These are phyloP conservation scores for Lactuca saligna DNA, from an alignment of 129 eudicot species.

Conservation along the genomic window DNA sequence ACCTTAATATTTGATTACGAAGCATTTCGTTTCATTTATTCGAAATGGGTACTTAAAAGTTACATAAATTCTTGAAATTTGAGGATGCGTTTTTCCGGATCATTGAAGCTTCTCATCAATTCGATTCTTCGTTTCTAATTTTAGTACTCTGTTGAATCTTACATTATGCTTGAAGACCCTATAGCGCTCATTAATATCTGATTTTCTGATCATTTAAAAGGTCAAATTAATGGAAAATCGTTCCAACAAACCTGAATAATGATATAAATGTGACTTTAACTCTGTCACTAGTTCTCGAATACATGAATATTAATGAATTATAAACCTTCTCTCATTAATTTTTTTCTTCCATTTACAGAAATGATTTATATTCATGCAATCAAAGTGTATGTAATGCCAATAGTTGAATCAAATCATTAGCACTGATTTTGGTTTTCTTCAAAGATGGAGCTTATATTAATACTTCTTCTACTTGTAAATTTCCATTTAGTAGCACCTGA, in stretches of 20 bases:
- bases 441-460: conserved; percentile 49
- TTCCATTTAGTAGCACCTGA: conserved; percentile 58
- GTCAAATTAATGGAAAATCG: no score
- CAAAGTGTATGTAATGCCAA: conserved; percentile 18
- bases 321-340: neutral
- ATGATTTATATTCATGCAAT: conserved; percentile 5
- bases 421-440: conserved; percentile 21
- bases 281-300: neutral
- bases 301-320: neutral
- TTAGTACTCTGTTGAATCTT: neutral
- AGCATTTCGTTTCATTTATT: neutral
- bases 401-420: conserved; percentile 17
- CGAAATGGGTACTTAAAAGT: neutral
- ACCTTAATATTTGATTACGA: neutral
- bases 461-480: conserved; percentile 38
- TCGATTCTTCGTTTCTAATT: neutral
- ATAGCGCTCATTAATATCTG: no score
- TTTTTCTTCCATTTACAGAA: conserved; percentile 16
- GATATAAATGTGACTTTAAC: neutral
- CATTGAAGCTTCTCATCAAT: neutral
- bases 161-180: neutral
- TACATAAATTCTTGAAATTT: no score
- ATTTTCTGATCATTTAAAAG: no score
- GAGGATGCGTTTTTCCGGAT: neutral
- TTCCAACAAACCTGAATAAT: neutral